Evolutionary conservation across 495 filamentous ascomycete genomes (phyloP), one percentile per base, ranked within the genome.

Genomic region (Amorphotheca resinae): DNA sequence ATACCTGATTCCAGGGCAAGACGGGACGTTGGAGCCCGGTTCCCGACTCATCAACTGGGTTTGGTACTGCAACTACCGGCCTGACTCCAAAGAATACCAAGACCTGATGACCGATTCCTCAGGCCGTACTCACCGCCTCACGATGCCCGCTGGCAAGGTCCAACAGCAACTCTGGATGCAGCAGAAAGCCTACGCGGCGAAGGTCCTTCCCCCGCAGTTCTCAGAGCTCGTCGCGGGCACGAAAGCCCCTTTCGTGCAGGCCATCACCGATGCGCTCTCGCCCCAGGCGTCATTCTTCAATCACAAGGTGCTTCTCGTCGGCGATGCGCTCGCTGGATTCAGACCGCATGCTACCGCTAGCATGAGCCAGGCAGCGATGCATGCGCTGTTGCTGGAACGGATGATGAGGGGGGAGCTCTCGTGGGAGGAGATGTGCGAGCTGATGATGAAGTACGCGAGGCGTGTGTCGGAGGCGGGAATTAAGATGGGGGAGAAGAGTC

Each of bases 301-400:
- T 40, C 71, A 66, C 0, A 71, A 66, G 50, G 60, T 77, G 1
- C 56, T 76, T 22, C 51, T 77, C 25, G 58, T 76, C 4, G 73
- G 73, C 16, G 74, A 79, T 55, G 73, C 73, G 22, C 43, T 76
- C 9, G 71, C 70, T 0, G 66, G 65, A 2, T 73, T 79, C 38
- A 55, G 73, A 12, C 74, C 74, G 15, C 72, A 76, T 44, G 74
- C 69, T 1, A 69, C 66, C 7, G 67, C 66, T 1, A 64, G 63
- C 25, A 73, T 68, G 4, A 64, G 59, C 15, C 71, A 75, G 51
- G 70, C 64, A 9, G 69, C 69, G 5, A 64, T 63, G 31, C 60
- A 72, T 53, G 66, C 64, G 1, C 59, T 67, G 56, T 21, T 62
- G 11, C 61, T 69, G 34, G 63, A 65, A 8, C 62, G 65, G 26